These are phyloP conservation scores for Begonia masoniana DNA, from an alignment of 306 rosid species.

Conservation along the genomic window DNA sequence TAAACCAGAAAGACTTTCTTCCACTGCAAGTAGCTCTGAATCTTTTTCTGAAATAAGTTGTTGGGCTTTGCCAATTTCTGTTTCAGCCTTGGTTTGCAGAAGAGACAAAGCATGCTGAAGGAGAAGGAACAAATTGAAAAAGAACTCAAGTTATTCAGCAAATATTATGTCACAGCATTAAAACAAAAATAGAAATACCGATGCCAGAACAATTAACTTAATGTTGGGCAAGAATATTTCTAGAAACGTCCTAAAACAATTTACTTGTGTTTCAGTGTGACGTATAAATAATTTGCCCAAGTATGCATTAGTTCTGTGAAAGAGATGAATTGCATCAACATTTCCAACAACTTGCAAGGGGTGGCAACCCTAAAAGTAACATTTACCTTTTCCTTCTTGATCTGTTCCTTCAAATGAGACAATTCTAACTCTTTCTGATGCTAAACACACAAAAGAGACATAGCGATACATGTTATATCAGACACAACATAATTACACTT, in stretches of 20 bases:
- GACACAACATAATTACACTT: slow-evolving; percentile 4
- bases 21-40: slow-evolving; percentile 56
- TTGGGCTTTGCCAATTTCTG: slow-evolving; percentile 58
- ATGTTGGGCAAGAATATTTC: no score
- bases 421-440: slow-evolving; percentile 80
- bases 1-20: slow-evolving; percentile 74
- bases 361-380: slow-evolving; percentile 6
- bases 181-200: no score
- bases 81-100: slow-evolving; percentile 71
- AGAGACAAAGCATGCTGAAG: slow-evolving; percentile 57
- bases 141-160: no score
- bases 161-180: no score
- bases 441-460: slow-evolving; percentile 23
- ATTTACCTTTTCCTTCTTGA: slow-evolving; percentile 74
- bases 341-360: slow-evolving; percentile 4
- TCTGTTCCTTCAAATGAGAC: slow-evolving; percentile 59
- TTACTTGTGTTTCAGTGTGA: no score
- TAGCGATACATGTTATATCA: not conserved
- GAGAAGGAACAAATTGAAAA: slow-evolving; percentile 17
- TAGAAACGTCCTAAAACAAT: no score
- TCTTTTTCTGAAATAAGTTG: slow-evolving; percentile 61
- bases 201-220: no score
- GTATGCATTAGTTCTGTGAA: not conserved
- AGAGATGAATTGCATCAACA: not conserved
- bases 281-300: no score